phyloP scores from a whole-genome alignment of 2,329 filamentous ascomycete species.

The Claviceps maximensis region DNA sequence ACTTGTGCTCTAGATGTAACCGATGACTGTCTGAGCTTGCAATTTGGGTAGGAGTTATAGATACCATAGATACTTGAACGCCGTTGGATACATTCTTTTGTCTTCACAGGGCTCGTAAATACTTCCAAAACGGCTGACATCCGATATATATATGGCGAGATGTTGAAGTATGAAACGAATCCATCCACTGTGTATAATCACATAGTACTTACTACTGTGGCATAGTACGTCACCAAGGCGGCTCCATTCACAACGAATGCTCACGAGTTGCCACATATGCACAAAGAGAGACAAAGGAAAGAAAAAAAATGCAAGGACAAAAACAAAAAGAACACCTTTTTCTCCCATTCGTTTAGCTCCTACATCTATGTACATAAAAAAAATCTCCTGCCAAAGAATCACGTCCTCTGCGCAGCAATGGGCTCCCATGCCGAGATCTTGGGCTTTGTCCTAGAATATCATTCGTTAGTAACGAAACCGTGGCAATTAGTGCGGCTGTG shows the following conservation, averaged over 20 bases:
- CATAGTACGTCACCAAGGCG: not conserved
- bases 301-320: not conserved
- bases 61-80: not conserved
- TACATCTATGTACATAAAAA: constrained; percentile 20
- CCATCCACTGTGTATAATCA: no score
- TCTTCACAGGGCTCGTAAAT: no score
- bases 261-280: no score
- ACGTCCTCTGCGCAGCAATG: constrained; percentile 22
- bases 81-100: not conserved
- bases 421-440: constrained; percentile 43
- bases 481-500: no score
- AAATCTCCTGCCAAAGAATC: constrained; percentile 6
- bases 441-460: constrained; percentile 32
- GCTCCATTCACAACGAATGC: no score
- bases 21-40: not conserved
- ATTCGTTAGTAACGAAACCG: constrained; percentile 6
- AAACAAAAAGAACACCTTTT: not conserved
- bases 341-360: constrained; percentile 1
- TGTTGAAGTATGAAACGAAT: no score
- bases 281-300: not conserved
- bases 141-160: no score
- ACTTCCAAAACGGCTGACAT: no score
- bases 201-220: no score
- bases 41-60: not conserved
- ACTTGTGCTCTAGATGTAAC: not conserved